These are phyloP conservation scores for Penicillium sp. DNA, from an alignment of 2,329 filamentous ascomycete species.

Conservation along the genomic window DNA sequence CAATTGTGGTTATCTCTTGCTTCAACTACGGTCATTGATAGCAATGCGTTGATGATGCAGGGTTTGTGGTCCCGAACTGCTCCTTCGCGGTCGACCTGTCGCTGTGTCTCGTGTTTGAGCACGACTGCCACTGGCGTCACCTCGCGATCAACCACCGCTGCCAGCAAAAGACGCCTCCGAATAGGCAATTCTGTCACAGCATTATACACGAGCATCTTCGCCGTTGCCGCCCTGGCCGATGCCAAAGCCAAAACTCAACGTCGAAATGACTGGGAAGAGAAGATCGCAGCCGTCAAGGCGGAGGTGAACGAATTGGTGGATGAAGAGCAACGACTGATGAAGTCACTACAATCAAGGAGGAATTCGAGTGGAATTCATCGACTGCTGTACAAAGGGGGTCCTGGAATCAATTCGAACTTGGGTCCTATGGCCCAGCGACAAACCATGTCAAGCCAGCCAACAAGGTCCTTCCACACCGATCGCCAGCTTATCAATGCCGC, in stretches of 20 bases:
- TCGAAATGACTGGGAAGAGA: slow-evolving; percentile 42
- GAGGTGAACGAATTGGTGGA: slow-evolving; percentile 41
- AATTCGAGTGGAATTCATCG: slow-evolving; percentile 18
- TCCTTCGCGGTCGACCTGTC: slow-evolving; percentile 40
- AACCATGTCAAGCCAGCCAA: slow-evolving; percentile 10
- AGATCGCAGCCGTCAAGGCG: slow-evolving; percentile 44
- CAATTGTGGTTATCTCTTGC: slow-evolving; percentile 6
- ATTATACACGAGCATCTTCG: slow-evolving; percentile 47
- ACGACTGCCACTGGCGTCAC: slow-evolving; percentile 36
- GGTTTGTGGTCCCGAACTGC: slow-evolving; percentile 45
- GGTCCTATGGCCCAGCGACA: slow-evolving; percentile 9
- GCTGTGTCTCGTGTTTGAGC: slow-evolving; percentile 43
- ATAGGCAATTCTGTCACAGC: slow-evolving; percentile 45
- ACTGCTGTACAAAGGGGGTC: slow-evolving; percentile 24
- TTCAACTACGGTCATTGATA: slow-evolving; percentile 2
- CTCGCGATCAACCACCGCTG: slow-evolving; percentile 35
- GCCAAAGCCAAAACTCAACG: slow-evolving; percentile 40
- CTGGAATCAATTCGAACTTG: slow-evolving; percentile 23
- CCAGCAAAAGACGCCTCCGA: slow-evolving; percentile 39
- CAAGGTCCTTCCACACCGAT: slow-evolving; percentile 21
- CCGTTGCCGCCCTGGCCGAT: slow-evolving; percentile 42
- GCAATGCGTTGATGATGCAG: slow-evolving; percentile 45
- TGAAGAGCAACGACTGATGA: slow-evolving; percentile 39
- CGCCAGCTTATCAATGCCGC: slow-evolving; percentile 5
- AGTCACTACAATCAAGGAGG: slow-evolving; percentile 30